These are phyloP conservation scores for Kwoniella dejecticola DNA, from an alignment of 768 basidiomycete genomes.

Conservation along the genomic window DNA sequence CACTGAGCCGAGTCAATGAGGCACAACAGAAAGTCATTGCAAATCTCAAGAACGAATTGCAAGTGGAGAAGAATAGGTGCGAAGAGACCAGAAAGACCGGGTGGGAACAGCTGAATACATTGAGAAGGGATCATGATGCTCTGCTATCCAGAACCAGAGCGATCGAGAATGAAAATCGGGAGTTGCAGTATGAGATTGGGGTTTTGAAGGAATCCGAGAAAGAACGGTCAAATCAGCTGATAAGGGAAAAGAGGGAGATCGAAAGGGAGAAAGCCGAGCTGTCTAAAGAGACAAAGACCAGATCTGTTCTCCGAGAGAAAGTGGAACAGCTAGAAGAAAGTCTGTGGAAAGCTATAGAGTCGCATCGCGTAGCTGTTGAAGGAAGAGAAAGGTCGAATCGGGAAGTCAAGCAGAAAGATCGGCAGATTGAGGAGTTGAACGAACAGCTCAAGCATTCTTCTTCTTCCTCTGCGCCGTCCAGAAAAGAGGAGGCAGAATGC, in stretches of 20 bases:
- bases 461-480: not conserved
- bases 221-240: not conserved
- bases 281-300: not conserved
- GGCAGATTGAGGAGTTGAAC: not conserved
- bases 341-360: not conserved
- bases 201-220: not conserved
- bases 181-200: not conserved
- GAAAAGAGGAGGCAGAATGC: not conserved
- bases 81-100: constrained; percentile 1
- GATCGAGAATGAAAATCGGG: not conserved
- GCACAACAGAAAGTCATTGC: not conserved
- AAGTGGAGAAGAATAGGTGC: not conserved
- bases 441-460: not conserved
- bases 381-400: not conserved
- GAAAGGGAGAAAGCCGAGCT: not conserved
- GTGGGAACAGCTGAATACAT: not conserved
- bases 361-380: not conserved
- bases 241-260: not conserved
- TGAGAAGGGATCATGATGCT: not conserved
- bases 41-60: not conserved
- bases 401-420: not conserved
- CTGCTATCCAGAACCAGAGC: not conserved
- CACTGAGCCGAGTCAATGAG: not conserved
- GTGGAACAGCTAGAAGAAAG: not conserved
- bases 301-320: not conserved